Evolutionary conservation across 2,329 filamentous ascomycete species (phyloP).

Genomic region (Fusarium buharicum): DNA sequence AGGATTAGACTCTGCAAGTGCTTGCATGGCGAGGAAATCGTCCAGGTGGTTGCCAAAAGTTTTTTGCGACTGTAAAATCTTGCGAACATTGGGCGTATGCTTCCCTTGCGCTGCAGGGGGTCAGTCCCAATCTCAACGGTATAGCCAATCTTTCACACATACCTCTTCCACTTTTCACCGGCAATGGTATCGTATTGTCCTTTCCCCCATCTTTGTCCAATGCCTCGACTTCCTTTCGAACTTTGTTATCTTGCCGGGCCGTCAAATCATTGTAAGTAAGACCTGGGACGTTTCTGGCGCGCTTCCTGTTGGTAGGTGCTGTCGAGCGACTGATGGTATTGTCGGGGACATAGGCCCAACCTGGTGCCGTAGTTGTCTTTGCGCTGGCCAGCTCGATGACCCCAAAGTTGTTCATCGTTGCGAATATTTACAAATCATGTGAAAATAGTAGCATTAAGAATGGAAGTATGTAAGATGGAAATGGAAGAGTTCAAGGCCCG

Average conservation of each 20-base stretch:
- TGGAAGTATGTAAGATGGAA: no score
- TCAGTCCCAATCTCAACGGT: conserved; percentile 11
- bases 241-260: conserved; percentile 83
- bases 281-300: conserved; percentile 68
- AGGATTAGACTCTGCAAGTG: conserved; percentile 55
- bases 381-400: conserved; percentile 84
- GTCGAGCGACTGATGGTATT: conserved; percentile 68
- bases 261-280: conserved; percentile 72
- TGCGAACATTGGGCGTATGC: conserved; percentile 76
- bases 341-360: conserved; percentile 93
- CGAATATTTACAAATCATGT: conserved; percentile 5
- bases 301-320: conserved; percentile 73
- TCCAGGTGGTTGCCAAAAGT: conserved; percentile 85
- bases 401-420: conserved; percentile 72
- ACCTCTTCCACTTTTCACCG: conserved; percentile 62
- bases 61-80: conserved; percentile 82
- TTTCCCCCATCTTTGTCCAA: conserved; percentile 83
- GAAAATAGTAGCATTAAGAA: no score
- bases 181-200: conserved; percentile 77
- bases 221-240: conserved; percentile 82
- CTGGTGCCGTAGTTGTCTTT: conserved; percentile 76
- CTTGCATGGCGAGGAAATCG: conserved; percentile 75
- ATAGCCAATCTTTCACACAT: conserved; percentile 25
- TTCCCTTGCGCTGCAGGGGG: conserved; percentile 58
- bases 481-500: no score